These are phyloP conservation scores for Haematococcus lacustris DNA, from an alignment of 139 green algal species.

Conservation along the genomic window DNA sequence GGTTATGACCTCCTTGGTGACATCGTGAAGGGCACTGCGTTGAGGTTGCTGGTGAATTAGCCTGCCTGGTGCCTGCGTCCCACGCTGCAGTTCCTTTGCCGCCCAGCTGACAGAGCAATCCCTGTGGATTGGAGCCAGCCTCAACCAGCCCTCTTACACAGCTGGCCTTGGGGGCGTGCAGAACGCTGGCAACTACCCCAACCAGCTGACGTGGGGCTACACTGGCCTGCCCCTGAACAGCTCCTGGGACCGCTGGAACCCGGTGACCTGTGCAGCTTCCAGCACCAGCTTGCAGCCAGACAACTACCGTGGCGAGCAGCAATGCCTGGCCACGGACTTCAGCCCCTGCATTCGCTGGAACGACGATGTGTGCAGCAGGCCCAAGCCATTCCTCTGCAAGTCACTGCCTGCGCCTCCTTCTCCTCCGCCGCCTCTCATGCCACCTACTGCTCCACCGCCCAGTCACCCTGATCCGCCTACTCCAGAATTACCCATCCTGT, in stretches of 20 bases:
- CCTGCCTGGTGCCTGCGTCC: too few relatives aligned
- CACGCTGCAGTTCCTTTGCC: background rate
- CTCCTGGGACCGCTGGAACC: background rate
- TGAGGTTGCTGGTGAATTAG: too few relatives aligned
- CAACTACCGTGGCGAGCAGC: slow-evolving; percentile 1
- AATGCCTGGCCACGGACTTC: slow-evolving; percentile 2
- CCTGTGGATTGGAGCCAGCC: background rate
- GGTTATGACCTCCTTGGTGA: too few relatives aligned
- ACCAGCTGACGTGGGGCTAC: background rate
- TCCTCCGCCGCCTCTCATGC: background rate
- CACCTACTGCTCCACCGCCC: background rate
- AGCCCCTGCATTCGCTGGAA: slow-evolving; percentile 1
- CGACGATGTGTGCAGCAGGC: slow-evolving; percentile 1
- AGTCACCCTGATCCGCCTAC: too few relatives aligned
- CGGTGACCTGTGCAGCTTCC: background rate
- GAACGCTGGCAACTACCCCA: background rate
- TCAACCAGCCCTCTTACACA: background rate
- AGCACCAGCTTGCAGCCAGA: background rate
- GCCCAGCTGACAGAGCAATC: background rate
- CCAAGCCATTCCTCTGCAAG: background rate
- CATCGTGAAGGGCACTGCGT: too few relatives aligned
- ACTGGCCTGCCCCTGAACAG: background rate
- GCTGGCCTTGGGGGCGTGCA: background rate
- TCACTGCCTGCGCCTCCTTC: background rate
- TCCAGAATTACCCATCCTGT: too few relatives aligned